These are phyloP conservation scores for Bonia amplexicaulis DNA, from an alignment of 176 grass and related monocot genomes.

Conservation along the genomic window DNA sequence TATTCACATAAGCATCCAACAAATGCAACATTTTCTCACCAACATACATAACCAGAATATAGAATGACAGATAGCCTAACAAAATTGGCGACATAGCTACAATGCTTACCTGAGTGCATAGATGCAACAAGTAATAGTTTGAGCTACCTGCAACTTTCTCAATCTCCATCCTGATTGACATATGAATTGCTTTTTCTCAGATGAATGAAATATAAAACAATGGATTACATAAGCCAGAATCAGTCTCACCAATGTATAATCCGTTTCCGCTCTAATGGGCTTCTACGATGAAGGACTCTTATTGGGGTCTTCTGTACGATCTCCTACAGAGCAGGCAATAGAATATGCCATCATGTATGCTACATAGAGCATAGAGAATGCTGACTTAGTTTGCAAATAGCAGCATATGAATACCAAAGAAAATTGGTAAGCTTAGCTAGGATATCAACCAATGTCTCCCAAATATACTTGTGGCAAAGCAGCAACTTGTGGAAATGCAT, in stretches of 20 bases:
- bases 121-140: slow-evolving; percentile 84
- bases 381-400: background rate
- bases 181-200: slow-evolving; percentile 2
- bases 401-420: background rate
- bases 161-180: slow-evolving; percentile 78
- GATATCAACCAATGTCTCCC: background rate
- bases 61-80: background rate
- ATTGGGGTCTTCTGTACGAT: slow-evolving; percentile 83
- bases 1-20: background rate
- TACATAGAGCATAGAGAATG: background rate
- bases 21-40: background rate
- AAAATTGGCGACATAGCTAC: background rate
- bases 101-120: slow-evolving; percentile 73
- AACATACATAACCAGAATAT: background rate
- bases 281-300: slow-evolving; percentile 89
- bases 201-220: background rate
- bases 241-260: slow-evolving; percentile 77
- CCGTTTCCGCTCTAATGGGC: slow-evolving; percentile 70
- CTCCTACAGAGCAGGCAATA: slow-evolving; percentile 46
- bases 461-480: background rate
- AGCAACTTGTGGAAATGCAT: background rate
- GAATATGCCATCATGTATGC: background rate
- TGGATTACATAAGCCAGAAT: slow-evolving; percentile 1
- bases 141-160: slow-evolving; percentile 53
- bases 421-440: background rate